phyloP scores from a whole-genome alignment of 192 early-diverging fungal genomes.

The Jimgerdemannia flammicorona region DNA sequence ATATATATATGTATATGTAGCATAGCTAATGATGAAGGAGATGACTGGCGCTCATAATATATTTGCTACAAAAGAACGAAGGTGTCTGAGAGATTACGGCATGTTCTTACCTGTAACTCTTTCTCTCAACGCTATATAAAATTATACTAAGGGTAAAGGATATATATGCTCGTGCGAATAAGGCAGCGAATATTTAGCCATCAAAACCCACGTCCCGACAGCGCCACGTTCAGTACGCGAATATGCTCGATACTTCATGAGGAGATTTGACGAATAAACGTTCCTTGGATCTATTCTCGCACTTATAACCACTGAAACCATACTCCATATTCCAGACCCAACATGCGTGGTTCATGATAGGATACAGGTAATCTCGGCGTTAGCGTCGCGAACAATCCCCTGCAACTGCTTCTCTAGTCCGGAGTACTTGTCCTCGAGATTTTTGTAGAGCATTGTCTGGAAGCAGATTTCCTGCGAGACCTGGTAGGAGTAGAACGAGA shows the following conservation, averaged over 20 bases:
- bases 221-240: no score
- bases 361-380: conserved; percentile 2
- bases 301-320: conserved; percentile 1
- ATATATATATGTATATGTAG: no score
- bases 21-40: no score
- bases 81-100: no score
- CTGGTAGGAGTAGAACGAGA: conserved; percentile 69
- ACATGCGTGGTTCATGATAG: background rate
- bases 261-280: no score
- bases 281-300: no score
- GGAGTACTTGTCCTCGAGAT: conserved; percentile 29
- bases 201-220: no score
- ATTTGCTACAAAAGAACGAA: no score
- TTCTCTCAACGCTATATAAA: conserved; percentile 17
- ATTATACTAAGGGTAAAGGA: background rate
- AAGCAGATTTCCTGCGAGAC: conserved; percentile 49
- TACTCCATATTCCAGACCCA: background rate
- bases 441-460: conserved; percentile 31
- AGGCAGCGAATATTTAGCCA: no score
- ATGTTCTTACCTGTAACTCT: conserved; percentile 12
- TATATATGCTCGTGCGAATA: background rate
- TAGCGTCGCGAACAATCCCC: conserved; percentile 25
- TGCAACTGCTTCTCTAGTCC: conserved; percentile 31
- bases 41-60: no score
- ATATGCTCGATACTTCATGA: no score